phyloP scores from a whole-genome alignment of 2,329 filamentous ascomycete genomes.

The Aspergillus fischeri region DNA sequence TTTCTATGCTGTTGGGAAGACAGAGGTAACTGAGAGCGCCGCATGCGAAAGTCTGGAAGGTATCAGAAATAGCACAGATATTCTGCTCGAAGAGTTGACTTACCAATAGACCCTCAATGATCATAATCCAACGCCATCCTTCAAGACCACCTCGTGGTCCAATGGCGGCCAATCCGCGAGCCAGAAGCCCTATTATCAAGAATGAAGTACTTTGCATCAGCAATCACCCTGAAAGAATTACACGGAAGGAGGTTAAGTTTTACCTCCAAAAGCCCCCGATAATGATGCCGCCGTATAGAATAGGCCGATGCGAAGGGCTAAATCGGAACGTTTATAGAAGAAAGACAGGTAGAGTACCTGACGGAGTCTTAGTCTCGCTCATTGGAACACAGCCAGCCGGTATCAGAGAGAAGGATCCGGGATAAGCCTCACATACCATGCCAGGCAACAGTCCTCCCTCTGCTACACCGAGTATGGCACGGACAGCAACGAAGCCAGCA shows the following conservation, averaged over 20 bases:
- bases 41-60: slow-evolving; percentile 50
- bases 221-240: not conserved
- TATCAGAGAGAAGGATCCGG: not conserved
- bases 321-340: slow-evolving; percentile 57
- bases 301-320: slow-evolving; percentile 61
- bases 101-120: slow-evolving; percentile 51
- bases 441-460: slow-evolving; percentile 65
- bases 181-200: slow-evolving; percentile 48
- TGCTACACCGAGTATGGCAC: slow-evolving; percentile 58
- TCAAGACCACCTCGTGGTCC: slow-evolving; percentile 51
- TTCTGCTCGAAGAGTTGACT: not conserved
- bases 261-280: slow-evolving; percentile 60
- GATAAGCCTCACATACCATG: slow-evolving; percentile 46
- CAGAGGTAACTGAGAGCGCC: slow-evolving; percentile 50
- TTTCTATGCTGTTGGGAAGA: slow-evolving; percentile 54
- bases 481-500: slow-evolving; percentile 57
- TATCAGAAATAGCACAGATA: not conserved
- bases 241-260: not conserved
- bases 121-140: slow-evolving; percentile 61
- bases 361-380: slow-evolving; percentile 4
- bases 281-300: slow-evolving; percentile 66
- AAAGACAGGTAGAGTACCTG: slow-evolving; percentile 61
- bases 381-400: not conserved
- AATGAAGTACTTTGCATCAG: not conserved
- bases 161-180: slow-evolving; percentile 59